phyloP scores from a whole-genome alignment of 176 grass and related monocot genomes.

The Aegilops bicornis region DNA sequence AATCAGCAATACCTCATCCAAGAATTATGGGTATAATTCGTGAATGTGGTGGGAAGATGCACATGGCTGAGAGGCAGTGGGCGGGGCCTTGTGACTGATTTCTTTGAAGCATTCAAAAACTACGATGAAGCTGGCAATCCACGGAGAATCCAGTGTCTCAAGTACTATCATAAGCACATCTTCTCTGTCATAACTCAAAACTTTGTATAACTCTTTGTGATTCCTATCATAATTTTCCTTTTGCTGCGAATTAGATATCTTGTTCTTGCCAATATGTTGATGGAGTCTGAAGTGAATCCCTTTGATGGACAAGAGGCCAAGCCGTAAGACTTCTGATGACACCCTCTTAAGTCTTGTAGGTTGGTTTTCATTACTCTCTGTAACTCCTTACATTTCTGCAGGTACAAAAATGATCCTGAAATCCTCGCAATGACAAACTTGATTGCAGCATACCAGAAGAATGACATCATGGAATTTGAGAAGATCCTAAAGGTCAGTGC shows the following conservation, averaged over 20 bases:
- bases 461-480: conserved; percentile 98
- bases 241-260: conserved; percentile 62
- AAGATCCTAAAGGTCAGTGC: conserved; percentile 87
- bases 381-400: conserved; percentile 34
- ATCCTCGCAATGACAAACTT: conserved; percentile 99
- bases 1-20: conserved; percentile 98
- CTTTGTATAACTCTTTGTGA: not conserved
- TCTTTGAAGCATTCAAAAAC: conserved; percentile 99
- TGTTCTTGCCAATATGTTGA: conserved; percentile 99
- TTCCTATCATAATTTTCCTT: conserved; percentile 5
- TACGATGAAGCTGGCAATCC: conserved; percentile 99
- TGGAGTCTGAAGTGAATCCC: conserved; percentile 99
- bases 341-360: conserved; percentile 9
- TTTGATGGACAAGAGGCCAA: conserved; percentile 99
- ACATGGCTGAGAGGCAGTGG: conserved; percentile 99
- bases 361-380: conserved; percentile 12
- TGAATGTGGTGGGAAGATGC: conserved; percentile 99
- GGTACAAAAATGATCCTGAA: conserved; percentile 99
- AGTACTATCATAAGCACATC: conserved; percentile 47
- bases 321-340: conserved; percentile 57
- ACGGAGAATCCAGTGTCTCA: conserved; percentile 89
- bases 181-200: not conserved
- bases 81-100: conserved; percentile 89
- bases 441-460: conserved; percentile 97
- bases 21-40: conserved; percentile 99